Evolutionary conservation across 2,329 filamentous ascomycete genomes (phyloP).

Genomic region (Fusarium lateritium): DNA sequence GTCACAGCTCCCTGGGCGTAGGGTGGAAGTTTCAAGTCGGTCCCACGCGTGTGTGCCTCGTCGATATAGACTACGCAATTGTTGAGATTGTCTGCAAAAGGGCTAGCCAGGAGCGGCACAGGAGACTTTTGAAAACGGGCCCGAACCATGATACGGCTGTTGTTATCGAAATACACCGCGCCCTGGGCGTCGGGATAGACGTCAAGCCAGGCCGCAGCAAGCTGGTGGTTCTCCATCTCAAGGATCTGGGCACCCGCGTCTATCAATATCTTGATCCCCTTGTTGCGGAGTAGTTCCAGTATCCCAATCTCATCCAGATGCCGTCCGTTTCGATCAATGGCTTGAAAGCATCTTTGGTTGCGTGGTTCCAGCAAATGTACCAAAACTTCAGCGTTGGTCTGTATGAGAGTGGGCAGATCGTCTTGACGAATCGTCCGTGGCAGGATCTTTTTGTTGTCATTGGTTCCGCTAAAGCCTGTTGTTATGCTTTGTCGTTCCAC

Average conservation of each 20-base stretch:
- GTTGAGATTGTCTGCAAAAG: constrained; percentile 67
- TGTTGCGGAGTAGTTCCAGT: constrained; percentile 1
- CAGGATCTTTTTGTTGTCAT: constrained; percentile 72
- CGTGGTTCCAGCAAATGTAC: constrained; percentile 68
- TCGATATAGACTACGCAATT: constrained; percentile 72
- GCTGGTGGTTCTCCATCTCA: constrained; percentile 68
- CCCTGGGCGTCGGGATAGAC: constrained; percentile 60
- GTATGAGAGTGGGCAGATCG: constrained; percentile 68
- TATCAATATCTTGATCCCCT: constrained; percentile 68
- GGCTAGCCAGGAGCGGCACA: constrained; percentile 66
- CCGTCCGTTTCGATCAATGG: constrained; percentile 50
- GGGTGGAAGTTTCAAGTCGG: constrained; percentile 69
- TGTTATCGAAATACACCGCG: constrained; percentile 67
- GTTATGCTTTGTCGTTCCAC: constrained; percentile 55
- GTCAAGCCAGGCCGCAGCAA: constrained; percentile 67
- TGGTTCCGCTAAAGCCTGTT: constrained; percentile 81
- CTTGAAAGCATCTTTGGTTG: constrained; percentile 61
- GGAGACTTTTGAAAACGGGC: constrained; percentile 56
- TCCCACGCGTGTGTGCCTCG: constrained; percentile 73
- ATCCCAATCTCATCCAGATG: constrained; percentile 53
- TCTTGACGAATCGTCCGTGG: constrained; percentile 74
- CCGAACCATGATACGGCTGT: constrained; percentile 46
- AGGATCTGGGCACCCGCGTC: constrained; percentile 76
- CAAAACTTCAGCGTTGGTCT: constrained; percentile 76
- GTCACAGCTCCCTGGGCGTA: constrained; percentile 67